Evolutionary conservation across 495 filamentous ascomycete species (phyloP).

Genomic region (Xylaria acuta): DNA sequence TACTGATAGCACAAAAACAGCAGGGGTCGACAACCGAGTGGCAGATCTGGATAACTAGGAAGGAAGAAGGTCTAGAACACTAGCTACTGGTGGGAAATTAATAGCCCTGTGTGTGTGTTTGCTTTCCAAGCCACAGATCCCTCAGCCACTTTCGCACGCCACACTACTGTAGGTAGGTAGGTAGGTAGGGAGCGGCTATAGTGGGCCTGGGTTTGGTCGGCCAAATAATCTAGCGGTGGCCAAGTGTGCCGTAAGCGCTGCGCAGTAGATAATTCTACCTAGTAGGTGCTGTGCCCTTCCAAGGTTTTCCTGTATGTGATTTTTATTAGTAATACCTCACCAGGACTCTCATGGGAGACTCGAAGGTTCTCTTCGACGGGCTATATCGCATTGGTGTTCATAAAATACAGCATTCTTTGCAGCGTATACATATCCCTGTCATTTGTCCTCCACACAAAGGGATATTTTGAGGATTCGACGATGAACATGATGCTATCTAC

Average conservation of each 20-base stretch:
- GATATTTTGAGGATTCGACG: not conserved
- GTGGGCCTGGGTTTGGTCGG: constrained; percentile 1
- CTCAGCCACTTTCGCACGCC: too few species aligned
- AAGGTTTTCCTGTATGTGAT: not conserved
- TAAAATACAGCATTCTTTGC: not conserved
- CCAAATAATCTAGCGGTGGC: not conserved
- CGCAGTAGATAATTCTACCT: not conserved
- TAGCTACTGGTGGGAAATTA: too few species aligned
- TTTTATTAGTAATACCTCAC: not conserved
- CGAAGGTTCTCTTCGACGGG: not conserved
- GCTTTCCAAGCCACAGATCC: too few species aligned
- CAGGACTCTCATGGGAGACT: not conserved
- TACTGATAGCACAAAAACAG: too few species aligned
- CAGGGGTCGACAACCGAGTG: too few species aligned
- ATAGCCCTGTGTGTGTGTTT: too few species aligned
- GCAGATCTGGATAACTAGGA: too few species aligned
- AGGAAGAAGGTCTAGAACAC: too few species aligned
- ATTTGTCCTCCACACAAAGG: not conserved
- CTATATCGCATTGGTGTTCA: not conserved
- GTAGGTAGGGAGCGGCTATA: too few species aligned
- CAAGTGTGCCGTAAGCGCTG: not conserved
- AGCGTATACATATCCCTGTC: not conserved
- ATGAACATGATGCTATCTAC: not conserved
- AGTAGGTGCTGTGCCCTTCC: too few species aligned
- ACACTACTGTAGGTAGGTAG: too few species aligned